Evolutionary conservation across 805 yeast species (phyloP), one percentile per base, ranked within the genome.

Genomic region (Candida arabinofermentans): DNA sequence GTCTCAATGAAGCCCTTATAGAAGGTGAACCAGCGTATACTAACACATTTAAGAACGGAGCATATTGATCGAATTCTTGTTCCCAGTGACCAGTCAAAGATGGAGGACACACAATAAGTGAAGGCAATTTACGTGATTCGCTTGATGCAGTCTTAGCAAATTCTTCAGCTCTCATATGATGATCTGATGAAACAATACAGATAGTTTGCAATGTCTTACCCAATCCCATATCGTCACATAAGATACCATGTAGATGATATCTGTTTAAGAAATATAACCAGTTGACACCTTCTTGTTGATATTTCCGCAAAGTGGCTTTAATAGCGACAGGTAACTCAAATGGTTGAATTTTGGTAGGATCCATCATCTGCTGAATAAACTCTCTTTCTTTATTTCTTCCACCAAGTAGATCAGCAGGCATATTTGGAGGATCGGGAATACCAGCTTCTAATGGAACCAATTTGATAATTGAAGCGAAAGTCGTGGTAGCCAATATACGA

Each of bases 71-170:
- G 50, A 93, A 71, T 64, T 93, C 99, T 59, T 88, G 96, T 60
- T 88, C 96, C 99, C 99, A 93, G 64, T 93, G 99, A 18, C 99
- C 99, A 2, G 97, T 90, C 52, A 93, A 75, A 1, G 98, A 88
- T 0, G 99, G 97, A 1, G 99, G 99, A 67, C 99, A 93, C 14
- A 93, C 77, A 37, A 93, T 81, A 50, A 93, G 67, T 0, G 96
- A 79, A 2, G 98, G 96, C 19, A 93, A 69, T 24, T 76, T 81
- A 46, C 95, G 71, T 27, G 74, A 77, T 53, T 89, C 95, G 10
- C 70, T 68, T 0, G 83, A 71, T 24, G 73, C 62, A 0, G 95
- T 80, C 46, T 71, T 65, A 7, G 65, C 71, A 60, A 71, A 86
- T 49, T 82, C 83, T 51, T 84, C 84, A 9, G 79, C 81, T 50